phyloP scores from a whole-genome alignment of 768 basidiomycete genomes.

The Rhodocollybia butyracea region DNA sequence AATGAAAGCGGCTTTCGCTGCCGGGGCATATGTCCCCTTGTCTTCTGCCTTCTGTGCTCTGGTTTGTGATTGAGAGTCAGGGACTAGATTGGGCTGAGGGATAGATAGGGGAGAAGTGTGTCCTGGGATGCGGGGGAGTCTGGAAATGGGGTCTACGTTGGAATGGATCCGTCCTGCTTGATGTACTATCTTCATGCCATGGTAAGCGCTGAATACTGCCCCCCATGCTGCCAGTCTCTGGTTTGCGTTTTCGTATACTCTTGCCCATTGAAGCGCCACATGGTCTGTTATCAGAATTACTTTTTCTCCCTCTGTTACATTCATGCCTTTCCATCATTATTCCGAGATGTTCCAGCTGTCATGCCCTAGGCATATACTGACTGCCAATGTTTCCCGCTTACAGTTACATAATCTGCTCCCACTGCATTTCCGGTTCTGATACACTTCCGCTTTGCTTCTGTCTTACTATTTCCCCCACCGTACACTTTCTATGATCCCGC shows the following conservation, averaged over 20 bases:
- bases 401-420: no score
- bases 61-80: background rate
- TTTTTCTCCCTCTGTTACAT: constrained; percentile 14
- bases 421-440: no score
- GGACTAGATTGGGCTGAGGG: background rate
- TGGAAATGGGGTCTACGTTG: constrained; percentile 3
- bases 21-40: background rate
- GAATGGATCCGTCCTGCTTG: background rate
- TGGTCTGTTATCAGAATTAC: constrained; percentile 14
- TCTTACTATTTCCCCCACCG: no score
- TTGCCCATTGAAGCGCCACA: constrained; percentile 12
- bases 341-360: no score
- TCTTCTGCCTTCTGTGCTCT: background rate
- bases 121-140: constrained; percentile 3
- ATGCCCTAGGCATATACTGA: no score
- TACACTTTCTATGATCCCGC: no score
- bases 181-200: background rate
- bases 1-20: background rate
- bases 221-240: constrained; percentile 23
- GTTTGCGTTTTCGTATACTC: constrained; percentile 15
- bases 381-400: no score
- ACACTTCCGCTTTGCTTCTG: no score
- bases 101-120: background rate
- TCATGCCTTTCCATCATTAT: no score
- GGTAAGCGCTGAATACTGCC: constrained; percentile 24